Evolutionary conservation across 139 green algal genomes (phyloP), one percentile per base, ranked within the genome.

Genomic region (Zygnema circumcarinatum): DNA sequence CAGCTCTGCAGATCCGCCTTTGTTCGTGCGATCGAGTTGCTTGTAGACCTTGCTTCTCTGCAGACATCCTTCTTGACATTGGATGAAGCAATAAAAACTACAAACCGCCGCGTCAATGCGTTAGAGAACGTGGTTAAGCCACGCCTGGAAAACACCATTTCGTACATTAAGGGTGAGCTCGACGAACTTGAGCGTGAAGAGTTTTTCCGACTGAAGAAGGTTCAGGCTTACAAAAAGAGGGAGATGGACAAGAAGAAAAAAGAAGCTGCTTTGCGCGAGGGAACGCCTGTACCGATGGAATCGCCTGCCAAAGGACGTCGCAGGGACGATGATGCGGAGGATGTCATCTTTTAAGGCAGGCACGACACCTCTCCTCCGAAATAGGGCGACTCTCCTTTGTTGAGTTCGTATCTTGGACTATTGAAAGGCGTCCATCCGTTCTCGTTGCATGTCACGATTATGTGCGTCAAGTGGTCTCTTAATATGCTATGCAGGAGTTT

Each of bases 141-240:
- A 32, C 93, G 91, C 76, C 92, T 99, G 33, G 96, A 98, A 83
- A 99, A 99, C 95, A 99, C 97, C 2, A 98, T 99, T 75, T 88
- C 91, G 0, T 99, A 99, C 94, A 99, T 99, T 92, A 98, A 98
- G 94, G 96, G 83, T 40, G 97, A 99, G 93, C 94, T 99, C 54
- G 97, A 99, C 84, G 97, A 99, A 94, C 92, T 99, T 82, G 97
- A 99, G 94, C 93, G 97, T 31, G 97, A 99, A 93, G 97, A 99
- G 92, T 99, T 99, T 85, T 99, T 99, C 94, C 90, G 96, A 21
- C 89, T 99, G 81, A 99, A 99, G 52, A 98, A 98, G 90, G 94
- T 98, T 81, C 95, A 98, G 87, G 89, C 89, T 47, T 96, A 96
- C 83, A 98, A 98, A 90, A 96, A 98, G 91, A 91, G 93, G 80